Evolutionary conservation across 2,329 filamentous ascomycete genomes (phyloP).

Genomic region (Septoria petroselini): DNA sequence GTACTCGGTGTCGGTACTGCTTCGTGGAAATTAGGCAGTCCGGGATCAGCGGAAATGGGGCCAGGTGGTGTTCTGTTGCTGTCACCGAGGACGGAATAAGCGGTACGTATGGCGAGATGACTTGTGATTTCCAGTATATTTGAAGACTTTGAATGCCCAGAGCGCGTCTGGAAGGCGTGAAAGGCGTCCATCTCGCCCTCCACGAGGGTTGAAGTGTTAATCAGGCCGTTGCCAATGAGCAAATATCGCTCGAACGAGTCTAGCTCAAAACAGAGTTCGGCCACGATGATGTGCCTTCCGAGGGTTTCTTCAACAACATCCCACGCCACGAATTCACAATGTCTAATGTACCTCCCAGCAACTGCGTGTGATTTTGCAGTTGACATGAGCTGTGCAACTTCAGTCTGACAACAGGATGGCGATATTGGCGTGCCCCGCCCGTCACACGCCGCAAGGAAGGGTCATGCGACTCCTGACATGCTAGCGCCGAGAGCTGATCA

Average conservation of each 20-base stretch:
- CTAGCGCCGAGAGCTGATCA: not conserved
- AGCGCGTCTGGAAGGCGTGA: not conserved
- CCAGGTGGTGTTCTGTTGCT: not conserved
- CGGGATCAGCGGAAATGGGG: not conserved
- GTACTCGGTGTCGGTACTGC: not conserved
- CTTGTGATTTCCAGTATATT: too few relatives aligned
- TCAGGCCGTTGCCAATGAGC: constrained; percentile 1
- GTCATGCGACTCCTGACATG: not conserved
- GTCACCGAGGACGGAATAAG: too few relatives aligned
- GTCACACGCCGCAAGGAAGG: not conserved
- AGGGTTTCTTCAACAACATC: too few relatives aligned
- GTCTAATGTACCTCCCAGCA: not conserved
- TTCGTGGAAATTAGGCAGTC: constrained; percentile 1
- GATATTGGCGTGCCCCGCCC: not conserved
- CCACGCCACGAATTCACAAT: too few relatives aligned
- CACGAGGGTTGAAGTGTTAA: too few relatives aligned
- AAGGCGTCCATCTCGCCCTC: not conserved
- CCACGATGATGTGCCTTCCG: not conserved
- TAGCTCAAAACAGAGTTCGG: not conserved
- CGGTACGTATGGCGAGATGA: too few relatives aligned
- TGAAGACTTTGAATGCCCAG: too few relatives aligned
- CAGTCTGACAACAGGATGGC: not conserved
- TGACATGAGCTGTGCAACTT: not conserved
- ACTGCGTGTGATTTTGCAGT: not conserved
- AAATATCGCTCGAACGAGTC: not conserved